Evolutionary conservation across 164 flowering plant genomes (phyloP), one percentile per base, ranked within the genome.

Genomic region (Macadamia tetraphylla): DNA sequence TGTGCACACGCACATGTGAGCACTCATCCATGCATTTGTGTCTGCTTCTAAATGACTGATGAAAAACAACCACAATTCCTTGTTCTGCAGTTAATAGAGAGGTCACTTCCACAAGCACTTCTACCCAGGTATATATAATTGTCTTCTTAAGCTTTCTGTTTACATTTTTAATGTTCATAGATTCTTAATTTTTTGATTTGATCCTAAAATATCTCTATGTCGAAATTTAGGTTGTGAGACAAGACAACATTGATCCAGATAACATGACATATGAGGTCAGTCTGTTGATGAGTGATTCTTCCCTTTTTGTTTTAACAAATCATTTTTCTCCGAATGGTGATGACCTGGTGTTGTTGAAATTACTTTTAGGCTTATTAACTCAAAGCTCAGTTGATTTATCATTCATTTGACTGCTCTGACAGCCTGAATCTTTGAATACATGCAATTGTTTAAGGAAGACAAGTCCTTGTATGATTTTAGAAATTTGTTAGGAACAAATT

Each of bases 221-320:
- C 70, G 72, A 70, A 53, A 15, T 58, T 58, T 69, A 79, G 82
- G 71, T 56, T 53, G 72, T 14, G 31, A 76, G 71, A 73, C 70
- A 76, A 74, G 82, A 76, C 71, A 69, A 71, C 67, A 29, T 79
- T 71, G 82, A 76, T 64, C 82, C 82, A 10, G 82, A 79, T 71
- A 69, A 71, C 67, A 76, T 79, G 82, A 71, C 74, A 10, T 79
- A 79, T 69, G 82, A 79, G 79, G 79, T 76, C 66, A 70, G 72
- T 53, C 66, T 71, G 14, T 18, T 29, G 44, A 49, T 15, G 44
- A 62, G 17, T 30, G 6, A 62, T 31, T 46, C 51, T 15, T 49
- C 46, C 44, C 9, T 44, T 59, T 67, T 17, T 59, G 42, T 15
- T 40, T 51, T 10, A 9, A 8, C 57, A 15, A 35, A 31, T 35